Evolutionary conservation across 805 yeast genomes (phyloP).

Genomic region (Nakazawaea peltata): DNA sequence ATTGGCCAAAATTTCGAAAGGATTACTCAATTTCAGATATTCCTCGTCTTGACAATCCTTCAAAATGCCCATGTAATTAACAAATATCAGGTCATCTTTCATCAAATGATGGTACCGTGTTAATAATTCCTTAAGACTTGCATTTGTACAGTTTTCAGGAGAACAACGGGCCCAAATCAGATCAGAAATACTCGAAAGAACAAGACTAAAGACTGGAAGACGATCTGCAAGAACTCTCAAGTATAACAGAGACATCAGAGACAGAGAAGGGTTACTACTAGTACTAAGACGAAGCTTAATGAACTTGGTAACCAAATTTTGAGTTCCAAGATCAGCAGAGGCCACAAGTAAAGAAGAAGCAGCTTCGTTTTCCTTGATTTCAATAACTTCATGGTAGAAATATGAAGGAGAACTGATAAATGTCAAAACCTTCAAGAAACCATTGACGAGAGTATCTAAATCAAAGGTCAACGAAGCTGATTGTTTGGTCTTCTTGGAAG

Average conservation of each 20-base stretch:
- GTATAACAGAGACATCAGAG: slow-evolving; percentile 4
- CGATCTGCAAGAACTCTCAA: slow-evolving; percentile 2
- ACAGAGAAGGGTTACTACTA: background rate
- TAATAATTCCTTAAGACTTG: no score
- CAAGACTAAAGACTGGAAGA: background rate
- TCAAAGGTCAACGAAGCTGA: no score
- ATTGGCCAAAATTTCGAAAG: slow-evolving; percentile 6
- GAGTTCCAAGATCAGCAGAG: background rate
- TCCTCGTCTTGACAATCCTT: background rate
- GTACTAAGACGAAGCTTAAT: background rate
- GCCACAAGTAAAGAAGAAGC: slow-evolving; percentile 3
- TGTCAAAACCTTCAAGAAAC: background rate
- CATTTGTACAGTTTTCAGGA: no score
- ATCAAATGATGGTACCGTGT: no score
- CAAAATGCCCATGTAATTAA: background rate
- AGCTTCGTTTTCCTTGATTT: slow-evolving; percentile 4
- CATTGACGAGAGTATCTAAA: no score
- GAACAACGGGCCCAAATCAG: background rate
- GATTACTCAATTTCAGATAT: slow-evolving; percentile 1
- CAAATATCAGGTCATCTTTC: slow-evolving; percentile 3
- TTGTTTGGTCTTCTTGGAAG: slow-evolving; percentile 3
- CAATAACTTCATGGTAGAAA: slow-evolving; percentile 2
- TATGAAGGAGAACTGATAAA: slow-evolving; percentile 2
- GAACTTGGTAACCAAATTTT: background rate
- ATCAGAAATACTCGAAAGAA: background rate